Conservation (phyloP, 495 filamentous ascomycete genomes). For the Bryoglossum gracile region DNA sequence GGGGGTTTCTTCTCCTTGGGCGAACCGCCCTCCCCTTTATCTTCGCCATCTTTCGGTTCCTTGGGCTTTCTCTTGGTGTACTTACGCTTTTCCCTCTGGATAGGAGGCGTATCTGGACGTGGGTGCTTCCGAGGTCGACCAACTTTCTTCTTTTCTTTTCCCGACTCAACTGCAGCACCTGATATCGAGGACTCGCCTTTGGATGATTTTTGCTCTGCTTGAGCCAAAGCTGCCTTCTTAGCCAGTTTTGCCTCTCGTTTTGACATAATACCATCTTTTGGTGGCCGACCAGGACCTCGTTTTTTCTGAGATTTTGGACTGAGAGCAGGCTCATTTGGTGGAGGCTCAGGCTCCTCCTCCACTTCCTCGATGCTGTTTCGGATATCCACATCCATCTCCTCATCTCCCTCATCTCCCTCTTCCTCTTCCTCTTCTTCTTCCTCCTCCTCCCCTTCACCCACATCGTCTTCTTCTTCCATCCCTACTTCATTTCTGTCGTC, state of each 20-base stretch:
- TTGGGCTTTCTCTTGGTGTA: conserved; percentile 69
- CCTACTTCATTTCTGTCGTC: conserved; percentile 5
- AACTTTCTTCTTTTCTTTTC: conserved; percentile 52
- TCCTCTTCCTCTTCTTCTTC: conserved; percentile 3
- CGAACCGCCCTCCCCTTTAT: conserved; percentile 35
- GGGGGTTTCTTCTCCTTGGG: conserved; percentile 51
- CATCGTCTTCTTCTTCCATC: conserved; percentile 6
- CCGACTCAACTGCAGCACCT: conserved; percentile 35
- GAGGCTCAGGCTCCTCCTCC: conserved; percentile 26
- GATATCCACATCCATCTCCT: conserved; percentile 19
- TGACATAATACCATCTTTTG: conserved; percentile 89
- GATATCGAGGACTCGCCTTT: background rate
- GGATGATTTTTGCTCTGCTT: conserved; percentile 33
- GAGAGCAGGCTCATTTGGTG: conserved; percentile 18
- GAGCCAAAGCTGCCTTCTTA: conserved; percentile 49
- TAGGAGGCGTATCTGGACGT: conserved; percentile 45
- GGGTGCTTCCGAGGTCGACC: conserved; percentile 48
- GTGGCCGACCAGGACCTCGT: conserved; percentile 78
- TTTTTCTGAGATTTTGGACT: conserved; percentile 44
- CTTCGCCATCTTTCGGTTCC: conserved; percentile 47
- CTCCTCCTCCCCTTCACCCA: conserved; percentile 14
- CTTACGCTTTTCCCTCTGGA: conserved; percentile 65
- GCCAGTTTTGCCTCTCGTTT: conserved; percentile 68
- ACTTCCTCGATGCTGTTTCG: conserved; percentile 33
- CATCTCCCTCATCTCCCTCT: conserved; percentile 17